Percentiles rank a stretch among this genome's conserved stretches.
These are phyloP conservation scores for Epichloe aotearoae DNA, from an alignment of 2,329 filamentous ascomycete genomes.

Conservation along the genomic window DNA sequence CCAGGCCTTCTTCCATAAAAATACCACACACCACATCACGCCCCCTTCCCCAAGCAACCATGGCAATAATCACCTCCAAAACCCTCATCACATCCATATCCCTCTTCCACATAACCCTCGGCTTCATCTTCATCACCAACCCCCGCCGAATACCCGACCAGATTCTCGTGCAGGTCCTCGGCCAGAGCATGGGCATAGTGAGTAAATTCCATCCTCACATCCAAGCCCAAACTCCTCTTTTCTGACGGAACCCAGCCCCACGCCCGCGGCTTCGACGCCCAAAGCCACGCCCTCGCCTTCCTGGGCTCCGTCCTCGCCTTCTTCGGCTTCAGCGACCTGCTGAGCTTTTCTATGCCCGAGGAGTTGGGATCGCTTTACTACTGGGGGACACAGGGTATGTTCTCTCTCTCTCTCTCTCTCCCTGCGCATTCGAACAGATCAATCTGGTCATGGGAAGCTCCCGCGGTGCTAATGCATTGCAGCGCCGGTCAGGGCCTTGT, in stretches of 20 bases:
- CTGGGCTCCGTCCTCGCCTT: conserved; percentile 54
- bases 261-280: conserved; percentile 52
- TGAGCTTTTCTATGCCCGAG: conserved; percentile 54
- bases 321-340: conserved; percentile 48
- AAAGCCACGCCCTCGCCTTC: conserved; percentile 60
- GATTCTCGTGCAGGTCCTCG: conserved; percentile 65
- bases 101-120: conserved; percentile 73
- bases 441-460: no score
- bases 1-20: no score
- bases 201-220: conserved; percentile 9
- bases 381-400: conserved; percentile 52
- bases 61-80: conserved; percentile 70
- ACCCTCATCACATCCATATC: conserved; percentile 72
- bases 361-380: conserved; percentile 49
- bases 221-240: not conserved
- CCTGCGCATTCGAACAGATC: conserved; percentile 6
- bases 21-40: not conserved
- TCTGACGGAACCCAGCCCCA: conserved; percentile 34
- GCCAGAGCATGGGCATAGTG: conserved; percentile 75
- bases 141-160: conserved; percentile 65
- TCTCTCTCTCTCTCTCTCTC: conserved; percentile 40
- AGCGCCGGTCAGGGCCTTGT: conserved; percentile 51
- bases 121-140: conserved; percentile 68
- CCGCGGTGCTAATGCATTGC: not conserved
- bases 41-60: conserved; percentile 23